These are phyloP conservation scores for Cornus kousa DNA, from an alignment of 148 eudicot genomes.

Conservation along the genomic window DNA sequence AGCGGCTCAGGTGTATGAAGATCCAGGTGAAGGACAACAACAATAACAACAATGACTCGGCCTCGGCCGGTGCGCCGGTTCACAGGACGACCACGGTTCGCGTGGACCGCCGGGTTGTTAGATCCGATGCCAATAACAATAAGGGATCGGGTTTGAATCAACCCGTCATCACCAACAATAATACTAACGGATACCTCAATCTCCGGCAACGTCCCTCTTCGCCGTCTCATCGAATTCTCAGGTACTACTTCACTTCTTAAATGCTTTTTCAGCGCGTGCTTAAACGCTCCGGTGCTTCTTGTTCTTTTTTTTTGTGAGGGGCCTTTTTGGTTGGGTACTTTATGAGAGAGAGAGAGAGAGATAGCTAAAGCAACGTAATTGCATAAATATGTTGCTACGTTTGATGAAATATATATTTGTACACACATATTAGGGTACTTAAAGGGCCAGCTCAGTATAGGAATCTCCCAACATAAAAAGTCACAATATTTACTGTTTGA, in stretches of 20 bases:
- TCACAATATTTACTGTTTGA: no score
- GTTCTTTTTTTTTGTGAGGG: not conserved
- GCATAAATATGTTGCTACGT: no score
- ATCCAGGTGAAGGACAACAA: constrained; percentile 52
- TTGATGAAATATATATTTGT: no score
- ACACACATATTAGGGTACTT: no score
- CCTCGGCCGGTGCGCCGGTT: constrained; percentile 25
- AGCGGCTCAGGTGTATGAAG: constrained; percentile 83
- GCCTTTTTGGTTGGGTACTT: no score
- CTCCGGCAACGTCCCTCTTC: constrained; percentile 73
- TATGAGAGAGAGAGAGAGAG: no score
- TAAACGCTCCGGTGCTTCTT: not conserved
- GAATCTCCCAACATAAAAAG: no score
- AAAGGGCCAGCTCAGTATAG: no score
- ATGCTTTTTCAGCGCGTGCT: not conserved
- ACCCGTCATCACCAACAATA: not conserved
- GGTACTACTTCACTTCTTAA: constrained; percentile 29
- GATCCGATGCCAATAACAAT: constrained; percentile 33
- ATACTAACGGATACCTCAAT: constrained; percentile 42
- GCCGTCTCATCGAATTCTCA: constrained; percentile 62
- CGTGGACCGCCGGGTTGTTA: constrained; percentile 50
- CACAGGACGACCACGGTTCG: constrained; percentile 40
- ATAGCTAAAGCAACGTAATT: no score
- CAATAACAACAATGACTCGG: not conserved
- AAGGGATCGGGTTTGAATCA: not conserved